phyloP scores from a whole-genome alignment of 805 yeast species.

The Schwanniomyces sp. region DNA sequence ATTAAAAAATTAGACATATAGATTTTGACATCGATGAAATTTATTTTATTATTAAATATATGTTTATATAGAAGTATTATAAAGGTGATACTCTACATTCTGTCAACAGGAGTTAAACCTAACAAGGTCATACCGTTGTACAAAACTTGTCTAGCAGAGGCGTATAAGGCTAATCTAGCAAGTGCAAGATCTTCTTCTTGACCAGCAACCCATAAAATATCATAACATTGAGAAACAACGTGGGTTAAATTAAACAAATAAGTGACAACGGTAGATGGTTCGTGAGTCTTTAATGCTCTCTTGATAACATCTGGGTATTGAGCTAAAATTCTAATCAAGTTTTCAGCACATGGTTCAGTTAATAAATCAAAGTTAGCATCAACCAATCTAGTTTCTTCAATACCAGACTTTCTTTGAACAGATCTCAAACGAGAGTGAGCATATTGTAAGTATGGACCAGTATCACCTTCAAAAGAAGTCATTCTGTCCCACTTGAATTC shows the following conservation, averaged over 20 bases:
- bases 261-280: constrained; percentile 93
- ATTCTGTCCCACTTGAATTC: constrained; percentile 97
- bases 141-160: constrained; percentile 86
- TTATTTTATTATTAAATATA: not conserved
- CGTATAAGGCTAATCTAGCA: constrained; percentile 90
- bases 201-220: constrained; percentile 94
- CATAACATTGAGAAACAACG: constrained; percentile 94
- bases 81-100: constrained; percentile 63
- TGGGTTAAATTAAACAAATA: constrained; percentile 90
- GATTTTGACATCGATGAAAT: not conserved
- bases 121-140: constrained; percentile 85
- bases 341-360: constrained; percentile 68
- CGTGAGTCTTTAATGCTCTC: constrained; percentile 79
- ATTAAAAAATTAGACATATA: not conserved
- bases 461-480: constrained; percentile 98
- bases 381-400: constrained; percentile 38
- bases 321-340: constrained; percentile 73
- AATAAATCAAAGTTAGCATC: constrained; percentile 61
- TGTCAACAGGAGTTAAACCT: constrained; percentile 96
- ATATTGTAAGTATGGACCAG: constrained; percentile 97
- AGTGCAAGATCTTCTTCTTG: constrained; percentile 82
- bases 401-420: constrained; percentile 78
- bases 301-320: constrained; percentile 90
- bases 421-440: constrained; percentile 97
- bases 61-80: not conserved